phyloP scores from a whole-genome alignment of 352 stramenopile species.

The Pythium biforme region DNA sequence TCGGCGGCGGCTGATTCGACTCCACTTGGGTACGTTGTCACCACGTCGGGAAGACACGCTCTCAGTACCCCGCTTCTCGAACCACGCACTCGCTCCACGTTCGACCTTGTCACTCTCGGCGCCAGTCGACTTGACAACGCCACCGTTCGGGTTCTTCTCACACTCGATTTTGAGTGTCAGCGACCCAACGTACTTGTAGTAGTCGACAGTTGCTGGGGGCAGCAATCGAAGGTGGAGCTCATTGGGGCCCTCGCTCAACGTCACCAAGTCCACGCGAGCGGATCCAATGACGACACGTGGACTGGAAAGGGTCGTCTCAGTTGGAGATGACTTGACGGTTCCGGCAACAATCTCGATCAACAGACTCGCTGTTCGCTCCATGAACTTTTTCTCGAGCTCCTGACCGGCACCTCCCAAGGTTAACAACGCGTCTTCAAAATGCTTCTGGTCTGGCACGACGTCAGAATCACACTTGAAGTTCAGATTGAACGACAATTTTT shows the following conservation, averaged over 20 bases:
- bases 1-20: slow-evolving; percentile 45
- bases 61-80: slow-evolving; percentile 11
- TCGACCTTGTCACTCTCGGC: not conserved
- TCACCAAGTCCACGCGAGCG: slow-evolving; percentile 51
- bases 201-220: slow-evolving; percentile 36
- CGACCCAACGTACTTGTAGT: slow-evolving; percentile 56
- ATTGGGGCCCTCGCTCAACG: slow-evolving; percentile 34
- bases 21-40: slow-evolving; percentile 20
- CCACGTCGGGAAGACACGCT: not conserved
- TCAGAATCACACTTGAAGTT: slow-evolving; percentile 17
- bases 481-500: slow-evolving; percentile 5
- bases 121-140: not conserved
- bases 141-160: not conserved
- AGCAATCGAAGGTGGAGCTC: slow-evolving; percentile 44
- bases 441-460: slow-evolving; percentile 27
- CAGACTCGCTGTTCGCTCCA: slow-evolving; percentile 40
- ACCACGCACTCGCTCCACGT: slow-evolving; percentile 23
- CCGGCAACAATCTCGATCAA: slow-evolving; percentile 53
- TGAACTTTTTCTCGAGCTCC: slow-evolving; percentile 25
- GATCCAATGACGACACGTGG: slow-evolving; percentile 33
- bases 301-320: not conserved
- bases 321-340: slow-evolving; percentile 1
- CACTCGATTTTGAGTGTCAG: slow-evolving; percentile 39
- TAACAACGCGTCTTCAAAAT: slow-evolving; percentile 11
- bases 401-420: slow-evolving; percentile 12